Evolutionary conservation across 2,329 filamentous ascomycete species (phyloP).

Genomic region (Clathrospora elynae): DNA sequence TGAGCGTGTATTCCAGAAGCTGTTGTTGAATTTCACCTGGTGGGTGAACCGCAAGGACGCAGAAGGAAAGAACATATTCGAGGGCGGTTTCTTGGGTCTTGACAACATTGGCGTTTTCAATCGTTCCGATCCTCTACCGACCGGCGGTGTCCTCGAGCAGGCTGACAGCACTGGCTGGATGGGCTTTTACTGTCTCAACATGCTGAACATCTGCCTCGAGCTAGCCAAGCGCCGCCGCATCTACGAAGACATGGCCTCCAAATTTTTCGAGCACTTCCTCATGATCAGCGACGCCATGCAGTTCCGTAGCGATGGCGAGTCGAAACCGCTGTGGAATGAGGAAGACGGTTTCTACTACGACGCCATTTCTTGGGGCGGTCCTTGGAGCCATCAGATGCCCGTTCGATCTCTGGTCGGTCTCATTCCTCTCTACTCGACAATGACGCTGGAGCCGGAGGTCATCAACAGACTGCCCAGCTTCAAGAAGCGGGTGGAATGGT

Average conservation of each 20-base stretch:
- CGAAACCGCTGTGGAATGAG: conserved; percentile 93
- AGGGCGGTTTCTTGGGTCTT: conserved; percentile 91
- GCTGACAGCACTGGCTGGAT: conserved; percentile 99
- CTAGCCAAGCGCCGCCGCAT: conserved; percentile 92
- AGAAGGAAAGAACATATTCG: conserved; percentile 96
- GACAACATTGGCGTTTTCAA: conserved; percentile 99
- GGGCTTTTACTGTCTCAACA: conserved; percentile 95
- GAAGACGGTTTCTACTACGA: conserved; percentile 98
- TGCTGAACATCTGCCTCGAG: conserved; percentile 96
- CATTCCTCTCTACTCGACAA: conserved; percentile 89
- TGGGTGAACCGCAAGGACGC: conserved; percentile 97
- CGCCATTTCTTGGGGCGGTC: conserved; percentile 93
- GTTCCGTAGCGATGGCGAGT: conserved; percentile 68
- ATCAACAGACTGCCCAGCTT: conserved; percentile 90
- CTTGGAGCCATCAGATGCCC: conserved; percentile 89
- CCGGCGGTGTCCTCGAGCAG: conserved; percentile 90
- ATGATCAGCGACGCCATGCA: conserved; percentile 97
- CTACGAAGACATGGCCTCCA: conserved; percentile 95
- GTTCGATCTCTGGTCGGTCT: conserved; percentile 90
- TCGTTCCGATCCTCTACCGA: conserved; percentile 90
- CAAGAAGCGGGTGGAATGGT: conserved; percentile 93
- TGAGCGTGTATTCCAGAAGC: conserved; percentile 94
- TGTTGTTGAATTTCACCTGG: conserved; percentile 97
- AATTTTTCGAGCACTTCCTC: conserved; percentile 99
- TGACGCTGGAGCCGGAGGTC: conserved; percentile 91